These are phyloP conservation scores for Saturnispora sekii DNA, from an alignment of 805 yeast genomes.

Conservation along the genomic window DNA sequence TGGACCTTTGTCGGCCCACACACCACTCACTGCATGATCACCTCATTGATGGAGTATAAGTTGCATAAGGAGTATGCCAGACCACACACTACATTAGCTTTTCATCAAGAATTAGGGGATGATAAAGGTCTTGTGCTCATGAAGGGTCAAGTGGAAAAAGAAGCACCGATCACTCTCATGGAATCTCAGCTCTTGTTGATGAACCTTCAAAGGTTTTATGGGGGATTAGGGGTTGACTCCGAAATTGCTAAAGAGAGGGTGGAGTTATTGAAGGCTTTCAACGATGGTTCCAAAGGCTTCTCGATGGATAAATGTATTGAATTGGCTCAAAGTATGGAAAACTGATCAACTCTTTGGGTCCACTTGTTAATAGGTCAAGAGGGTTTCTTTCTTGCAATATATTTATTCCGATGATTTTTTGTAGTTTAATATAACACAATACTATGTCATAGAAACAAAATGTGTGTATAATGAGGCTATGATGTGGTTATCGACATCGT, in stretches of 20 bases:
- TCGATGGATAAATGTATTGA: conserved; percentile 55
- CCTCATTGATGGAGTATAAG: conserved; percentile 86
- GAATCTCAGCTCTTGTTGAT: conserved; percentile 73
- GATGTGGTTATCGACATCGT: too few relatives aligned
- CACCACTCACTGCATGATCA: conserved; percentile 82
- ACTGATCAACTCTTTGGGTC: conserved; percentile 10
- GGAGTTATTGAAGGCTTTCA: conserved; percentile 56
- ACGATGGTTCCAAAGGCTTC: conserved; percentile 58
- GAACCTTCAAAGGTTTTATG: conserved; percentile 76
- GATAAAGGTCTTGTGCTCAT: conserved; percentile 61
- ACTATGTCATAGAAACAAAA: too few relatives aligned
- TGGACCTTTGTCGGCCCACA: conserved; percentile 83
- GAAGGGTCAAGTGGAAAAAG: conserved; percentile 78
- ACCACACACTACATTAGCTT: conserved; percentile 86
- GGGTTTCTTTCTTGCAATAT: not conserved
- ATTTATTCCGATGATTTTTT: too few relatives aligned
- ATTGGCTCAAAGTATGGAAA: conserved; percentile 66
- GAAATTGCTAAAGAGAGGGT: conserved; percentile 39
- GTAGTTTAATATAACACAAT: too few relatives aligned
- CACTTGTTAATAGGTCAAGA: not conserved
- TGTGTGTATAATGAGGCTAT: too few relatives aligned
- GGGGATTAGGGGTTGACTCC: conserved; percentile 44
- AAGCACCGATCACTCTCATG: conserved; percentile 51
- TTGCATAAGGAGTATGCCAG: conserved; percentile 85
- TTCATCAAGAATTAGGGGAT: conserved; percentile 67